These are phyloP conservation scores for Cardamine resedifolia DNA, from an alignment of 345 rosid genomes.

Conservation along the genomic window DNA sequence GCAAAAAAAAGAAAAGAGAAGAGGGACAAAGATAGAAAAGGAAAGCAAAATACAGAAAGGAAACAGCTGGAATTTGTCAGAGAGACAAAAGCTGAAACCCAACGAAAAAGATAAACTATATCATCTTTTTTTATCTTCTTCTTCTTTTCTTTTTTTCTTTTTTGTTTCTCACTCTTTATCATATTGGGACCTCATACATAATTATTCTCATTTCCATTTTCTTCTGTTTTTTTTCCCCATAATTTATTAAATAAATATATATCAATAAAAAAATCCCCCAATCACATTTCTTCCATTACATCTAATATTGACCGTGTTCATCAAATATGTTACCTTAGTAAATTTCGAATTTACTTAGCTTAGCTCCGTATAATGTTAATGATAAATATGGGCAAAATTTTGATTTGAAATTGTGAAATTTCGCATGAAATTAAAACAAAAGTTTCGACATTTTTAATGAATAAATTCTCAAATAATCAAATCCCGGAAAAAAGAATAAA, in stretches of 20 bases:
- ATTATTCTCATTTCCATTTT: constrained; percentile 1
- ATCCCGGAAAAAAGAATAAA: constrained; percentile 27
- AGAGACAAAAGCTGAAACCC: constrained; percentile 31
- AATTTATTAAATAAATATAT: not conserved
- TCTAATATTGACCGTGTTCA: not conserved
- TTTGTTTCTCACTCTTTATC: constrained; percentile 17
- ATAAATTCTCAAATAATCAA: constrained; percentile 29
- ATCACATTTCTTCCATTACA: not conserved
- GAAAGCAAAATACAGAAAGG: constrained; percentile 33
- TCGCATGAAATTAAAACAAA: not conserved
- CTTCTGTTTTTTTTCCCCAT: not conserved
- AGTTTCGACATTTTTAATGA: constrained; percentile 20
- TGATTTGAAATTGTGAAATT: not conserved
- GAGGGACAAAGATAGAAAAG: constrained; percentile 16
- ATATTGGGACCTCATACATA: constrained; percentile 23
- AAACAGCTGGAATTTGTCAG: constrained; percentile 35
- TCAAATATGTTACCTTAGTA: too few species aligned
- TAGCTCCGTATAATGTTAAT: not conserved
- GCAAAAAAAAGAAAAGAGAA: not conserved
- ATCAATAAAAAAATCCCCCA: not conserved
- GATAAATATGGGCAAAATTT: not conserved
- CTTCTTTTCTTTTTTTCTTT: too few species aligned
- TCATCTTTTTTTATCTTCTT: too few species aligned
- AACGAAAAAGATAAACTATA: constrained; percentile 26
- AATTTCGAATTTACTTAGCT: too few species aligned